Evolutionary conservation across 148 eudicot species (phyloP).

Genomic region (Rhododendron molle): DNA sequence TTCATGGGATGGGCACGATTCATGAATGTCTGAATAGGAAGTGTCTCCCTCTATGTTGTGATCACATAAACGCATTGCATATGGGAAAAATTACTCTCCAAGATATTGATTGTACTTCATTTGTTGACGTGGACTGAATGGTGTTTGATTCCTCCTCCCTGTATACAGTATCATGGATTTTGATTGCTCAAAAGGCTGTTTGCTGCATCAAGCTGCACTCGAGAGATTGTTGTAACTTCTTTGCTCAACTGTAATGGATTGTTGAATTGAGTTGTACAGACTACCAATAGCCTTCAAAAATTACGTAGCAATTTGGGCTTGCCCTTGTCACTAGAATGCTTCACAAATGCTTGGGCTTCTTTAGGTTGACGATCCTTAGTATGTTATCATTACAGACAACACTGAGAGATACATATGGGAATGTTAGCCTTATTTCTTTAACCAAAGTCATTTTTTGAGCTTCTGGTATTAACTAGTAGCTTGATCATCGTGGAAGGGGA

Average conservation of each 20-base stretch:
- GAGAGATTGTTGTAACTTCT: background rate
- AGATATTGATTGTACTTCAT: constrained; percentile 64
- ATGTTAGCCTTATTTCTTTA: background rate
- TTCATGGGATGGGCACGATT: constrained; percentile 50
- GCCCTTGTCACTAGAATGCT: no score
- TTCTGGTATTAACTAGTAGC: no score
- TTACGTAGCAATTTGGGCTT: background rate
- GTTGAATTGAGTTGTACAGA: background rate
- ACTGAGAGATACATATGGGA: background rate
- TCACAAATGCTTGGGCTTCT: no score
- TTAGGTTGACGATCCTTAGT: no score
- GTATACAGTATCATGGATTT: background rate
- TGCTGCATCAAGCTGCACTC: background rate
- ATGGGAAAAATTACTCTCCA: constrained; percentile 69
- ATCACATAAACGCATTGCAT: constrained; percentile 63
- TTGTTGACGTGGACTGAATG: constrained; percentile 35
- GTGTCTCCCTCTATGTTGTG: constrained; percentile 64
- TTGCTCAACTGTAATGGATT: background rate
- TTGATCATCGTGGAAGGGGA: background rate
- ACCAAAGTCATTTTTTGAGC: background rate
- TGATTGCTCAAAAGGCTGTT: background rate
- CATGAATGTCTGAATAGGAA: constrained; percentile 54
- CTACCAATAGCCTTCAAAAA: background rate
- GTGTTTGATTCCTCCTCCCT: background rate
- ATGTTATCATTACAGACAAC: no score